Evolutionary conservation across 345 rosid species (phyloP), one percentile per base, ranked within the genome.

Genomic region (Tarenaya hassleriana): DNA sequence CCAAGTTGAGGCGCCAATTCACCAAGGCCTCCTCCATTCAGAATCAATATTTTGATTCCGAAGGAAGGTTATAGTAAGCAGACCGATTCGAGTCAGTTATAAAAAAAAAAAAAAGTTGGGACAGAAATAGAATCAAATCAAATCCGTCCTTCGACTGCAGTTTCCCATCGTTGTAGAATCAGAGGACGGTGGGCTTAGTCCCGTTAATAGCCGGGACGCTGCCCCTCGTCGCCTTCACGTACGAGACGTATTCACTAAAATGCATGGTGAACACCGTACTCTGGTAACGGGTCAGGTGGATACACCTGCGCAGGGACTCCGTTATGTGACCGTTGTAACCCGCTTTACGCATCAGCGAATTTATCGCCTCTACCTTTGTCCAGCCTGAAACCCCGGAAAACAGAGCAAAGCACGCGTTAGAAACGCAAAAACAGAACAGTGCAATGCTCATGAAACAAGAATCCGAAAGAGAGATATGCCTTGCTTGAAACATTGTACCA

Each of bases 321-420:
- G 79, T 75, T 57, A 92, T 83, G 53, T 21, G 38, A 31, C 98
- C 85, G 12, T 16, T 69, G 58, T 73, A 85, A 52, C 97, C 97
- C 16, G 98, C 80, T 74, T 92, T 92, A 5, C 85, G 88, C 79
- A 88, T 76, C 66, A 92, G 85, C 7, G 97, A 92, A 53, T 92
- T 83, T 1, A 92, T 83, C 34, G 98, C 85, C 77, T 88, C 94
- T 57, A 66, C 34, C 61, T 72, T 77, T 5, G 94, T 77, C 98
- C 98, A 92, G 27, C 87, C 98, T 92, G 69, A 41, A 11, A 27
- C n/a, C n/a, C n/a, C n/a, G n/a, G n/a, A n/a, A n/a, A n/a, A n/a
- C n/a, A n/a, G n/a, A n/a, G n/a, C n/a, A n/a, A n/a, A n/a, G n/a
- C n/a, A n/a, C n/a, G n/a, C n/a, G n/a, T 66, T 57, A 61, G 31